Conservation (phyloP, 2,329 filamentous ascomycete genomes). For the Amauroascus verrucosus region DNA sequence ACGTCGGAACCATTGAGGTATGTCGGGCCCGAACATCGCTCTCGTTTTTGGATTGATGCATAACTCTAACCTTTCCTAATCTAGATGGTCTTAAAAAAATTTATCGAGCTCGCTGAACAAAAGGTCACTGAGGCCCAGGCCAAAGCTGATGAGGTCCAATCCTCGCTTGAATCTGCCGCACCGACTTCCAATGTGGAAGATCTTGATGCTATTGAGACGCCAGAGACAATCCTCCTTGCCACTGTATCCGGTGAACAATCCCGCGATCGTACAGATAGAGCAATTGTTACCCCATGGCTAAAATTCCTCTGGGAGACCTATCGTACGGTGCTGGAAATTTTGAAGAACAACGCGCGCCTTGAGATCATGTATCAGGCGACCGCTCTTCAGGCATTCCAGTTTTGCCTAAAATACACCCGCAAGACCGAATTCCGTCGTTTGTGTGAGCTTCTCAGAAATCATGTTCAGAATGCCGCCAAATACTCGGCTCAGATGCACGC, state of each 20-base stretch:
- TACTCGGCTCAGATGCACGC: slow-evolving; percentile 99
- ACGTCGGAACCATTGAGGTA: slow-evolving; percentile 94
- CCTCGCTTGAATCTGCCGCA: slow-evolving; percentile 64
- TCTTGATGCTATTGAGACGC: slow-evolving; percentile 92
- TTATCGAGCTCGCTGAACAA: slow-evolving; percentile 91
- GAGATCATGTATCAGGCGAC: slow-evolving; percentile 98
- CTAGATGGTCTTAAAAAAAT: slow-evolving; percentile 84
- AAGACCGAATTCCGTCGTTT: slow-evolving; percentile 99
- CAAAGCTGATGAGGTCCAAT: slow-evolving; percentile 92
- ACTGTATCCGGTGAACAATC: slow-evolving; percentile 98
- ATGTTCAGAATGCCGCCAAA: slow-evolving; percentile 97
- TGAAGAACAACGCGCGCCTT: slow-evolving; percentile 96
- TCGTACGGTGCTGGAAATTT: slow-evolving; percentile 92
- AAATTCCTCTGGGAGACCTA: slow-evolving; percentile 99
- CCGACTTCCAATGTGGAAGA: slow-evolving; percentile 75
- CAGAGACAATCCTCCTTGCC: slow-evolving; percentile 93
- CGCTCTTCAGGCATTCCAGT: slow-evolving; percentile 95
- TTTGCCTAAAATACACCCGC: slow-evolving; percentile 93
- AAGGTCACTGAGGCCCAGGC: slow-evolving; percentile 94
- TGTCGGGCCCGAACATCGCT: slow-evolving; percentile 15
- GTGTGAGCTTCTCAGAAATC: slow-evolving; percentile 94
- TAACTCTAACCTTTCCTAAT: slow-evolving; percentile 3
- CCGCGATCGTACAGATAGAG: slow-evolving; percentile 90
- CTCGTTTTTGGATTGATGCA: not conserved
- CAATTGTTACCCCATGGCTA: slow-evolving; percentile 96